Evolutionary conservation across 2,329 filamentous ascomycete genomes (phyloP).

Genomic region (Fusarium sp.): DNA sequence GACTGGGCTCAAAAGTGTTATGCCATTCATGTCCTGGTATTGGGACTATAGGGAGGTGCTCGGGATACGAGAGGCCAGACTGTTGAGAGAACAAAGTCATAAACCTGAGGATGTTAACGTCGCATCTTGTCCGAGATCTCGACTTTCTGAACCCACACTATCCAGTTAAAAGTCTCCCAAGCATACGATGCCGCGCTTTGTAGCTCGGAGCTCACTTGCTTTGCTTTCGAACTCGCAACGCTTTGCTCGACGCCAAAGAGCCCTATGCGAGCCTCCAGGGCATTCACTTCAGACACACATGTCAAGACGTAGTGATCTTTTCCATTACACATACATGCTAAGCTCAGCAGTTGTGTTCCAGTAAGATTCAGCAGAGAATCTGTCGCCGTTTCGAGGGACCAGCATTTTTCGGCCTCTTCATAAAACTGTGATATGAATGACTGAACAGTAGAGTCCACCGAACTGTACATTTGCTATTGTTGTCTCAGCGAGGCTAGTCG

Average conservation of each 20-base stretch:
- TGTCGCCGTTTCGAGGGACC: constrained; percentile 5
- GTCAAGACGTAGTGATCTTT: constrained; percentile 47
- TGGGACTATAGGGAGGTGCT: constrained; percentile 32
- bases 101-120: constrained; percentile 2
- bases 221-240: constrained; percentile 5
- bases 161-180: constrained; percentile 51
- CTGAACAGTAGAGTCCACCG: background rate
- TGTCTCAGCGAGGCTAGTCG: background rate
- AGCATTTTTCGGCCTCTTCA: constrained; percentile 15
- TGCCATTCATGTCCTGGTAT: constrained; percentile 28
- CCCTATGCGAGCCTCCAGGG: constrained; percentile 44
- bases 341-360: constrained; percentile 46
- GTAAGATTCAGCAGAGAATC: constrained; percentile 42
- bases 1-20: background rate
- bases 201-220: background rate
- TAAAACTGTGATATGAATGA: constrained; percentile 1
- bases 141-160: constrained; percentile 43
- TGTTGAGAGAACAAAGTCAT: constrained; percentile 33
- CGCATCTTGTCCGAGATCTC: background rate
- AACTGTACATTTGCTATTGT: constrained; percentile 23
- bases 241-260: constrained; percentile 40
- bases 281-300: constrained; percentile 43
- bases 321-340: constrained; percentile 48
- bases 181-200: constrained; percentile 33
- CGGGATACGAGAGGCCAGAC: constrained; percentile 41